Evolutionary conservation across 306 rosid species (phyloP).

Genomic region (Fagus sylvatica): DNA sequence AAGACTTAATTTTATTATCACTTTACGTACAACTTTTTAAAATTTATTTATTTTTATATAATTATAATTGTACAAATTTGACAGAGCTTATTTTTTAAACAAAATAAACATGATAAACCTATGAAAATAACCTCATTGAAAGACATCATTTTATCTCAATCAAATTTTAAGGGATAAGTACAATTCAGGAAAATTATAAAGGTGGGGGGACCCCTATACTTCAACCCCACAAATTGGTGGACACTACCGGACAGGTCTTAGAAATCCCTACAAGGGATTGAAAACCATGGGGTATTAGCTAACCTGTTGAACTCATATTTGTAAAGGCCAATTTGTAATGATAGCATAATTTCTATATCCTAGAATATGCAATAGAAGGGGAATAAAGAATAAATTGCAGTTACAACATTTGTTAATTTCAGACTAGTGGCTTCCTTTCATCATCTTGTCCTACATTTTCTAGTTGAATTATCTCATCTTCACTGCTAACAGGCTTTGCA

Average conservation of each 20-base stretch:
- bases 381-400: slow-evolving; percentile 10
- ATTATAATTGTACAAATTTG: no score
- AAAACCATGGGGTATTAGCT: no score
- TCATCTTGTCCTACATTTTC: slow-evolving; percentile 41
- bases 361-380: background rate
- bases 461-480: slow-evolving; percentile 27
- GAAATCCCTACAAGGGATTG: no score
- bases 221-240: background rate
- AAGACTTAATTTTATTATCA: no score
- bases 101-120: no score
- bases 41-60: no score
- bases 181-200: background rate
- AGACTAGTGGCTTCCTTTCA: slow-evolving; percentile 65
- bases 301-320: background rate
- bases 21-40: no score
- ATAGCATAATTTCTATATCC: background rate
- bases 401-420: slow-evolving; percentile 20
- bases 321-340: background rate
- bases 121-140: no score
- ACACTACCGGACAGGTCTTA: no score
- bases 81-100: no score
- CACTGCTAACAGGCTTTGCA: slow-evolving; percentile 32
- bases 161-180: background rate
- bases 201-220: background rate
- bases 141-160: background rate